Evolutionary conservation across 2,329 filamentous ascomycete species (phyloP).

Genomic region (Aspergillus sp.): DNA sequence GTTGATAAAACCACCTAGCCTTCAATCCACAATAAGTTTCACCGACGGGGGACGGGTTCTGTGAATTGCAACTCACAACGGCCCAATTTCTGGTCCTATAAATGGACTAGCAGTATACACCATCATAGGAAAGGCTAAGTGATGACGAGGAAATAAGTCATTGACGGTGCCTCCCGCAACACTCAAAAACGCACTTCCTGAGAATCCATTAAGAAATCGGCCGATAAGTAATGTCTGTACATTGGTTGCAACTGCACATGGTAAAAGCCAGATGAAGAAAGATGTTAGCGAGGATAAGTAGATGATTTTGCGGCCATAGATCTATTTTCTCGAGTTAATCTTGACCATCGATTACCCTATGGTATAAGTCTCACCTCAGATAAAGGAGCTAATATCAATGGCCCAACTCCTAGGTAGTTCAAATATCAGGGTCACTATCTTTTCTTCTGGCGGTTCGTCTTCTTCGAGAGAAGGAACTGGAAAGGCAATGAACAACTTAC

Average conservation of each 20-base stretch:
- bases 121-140: conserved; percentile 81
- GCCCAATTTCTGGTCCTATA: conserved; percentile 61
- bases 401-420: conserved; percentile 53
- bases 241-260: conserved; percentile 77
- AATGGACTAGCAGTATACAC: conserved; percentile 71
- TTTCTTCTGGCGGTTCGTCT: not conserved
- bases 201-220: conserved; percentile 67
- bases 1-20: conserved; percentile 78
- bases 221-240: conserved; percentile 76
- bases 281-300: conserved; percentile 75
- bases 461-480: no score
- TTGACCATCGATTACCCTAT: not conserved
- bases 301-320: conserved; percentile 81
- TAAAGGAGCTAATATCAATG: conserved; percentile 67
- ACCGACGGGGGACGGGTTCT: conserved; percentile 5
- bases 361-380: conserved; percentile 54
- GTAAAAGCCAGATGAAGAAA: conserved; percentile 80
- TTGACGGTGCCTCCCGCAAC: conserved; percentile 86
- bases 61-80: conserved; percentile 42
- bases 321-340: conserved; percentile 48
- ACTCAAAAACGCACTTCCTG: conserved; percentile 58
- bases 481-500: conserved; percentile 28
- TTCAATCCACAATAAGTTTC: conserved; percentile 39
- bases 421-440: not conserved
- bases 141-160: conserved; percentile 71